Evolutionary conservation across 495 filamentous ascomycete genomes (phyloP).

Genomic region (Penicillium crystallinum): DNA sequence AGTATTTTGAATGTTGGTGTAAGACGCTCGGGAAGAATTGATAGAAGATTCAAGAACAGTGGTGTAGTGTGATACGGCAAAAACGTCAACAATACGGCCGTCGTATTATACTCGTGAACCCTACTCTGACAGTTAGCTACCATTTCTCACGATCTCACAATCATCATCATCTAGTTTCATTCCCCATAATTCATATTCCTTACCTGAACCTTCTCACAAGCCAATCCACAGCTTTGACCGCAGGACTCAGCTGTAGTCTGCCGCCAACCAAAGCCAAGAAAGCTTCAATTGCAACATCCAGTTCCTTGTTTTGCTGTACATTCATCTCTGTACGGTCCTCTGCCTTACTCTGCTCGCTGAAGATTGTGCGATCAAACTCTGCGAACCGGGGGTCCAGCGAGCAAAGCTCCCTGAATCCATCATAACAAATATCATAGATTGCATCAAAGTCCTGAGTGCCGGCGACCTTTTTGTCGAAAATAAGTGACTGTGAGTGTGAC

Average conservation of each 20-base stretch:
- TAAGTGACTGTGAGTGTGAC: constrained; percentile 82
- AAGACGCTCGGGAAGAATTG: constrained; percentile 69
- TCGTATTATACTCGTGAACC: constrained; percentile 84
- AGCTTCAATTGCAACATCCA: constrained; percentile 69
- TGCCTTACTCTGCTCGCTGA: constrained; percentile 84
- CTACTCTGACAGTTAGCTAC: constrained; percentile 46
- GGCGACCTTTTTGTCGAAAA: constrained; percentile 79
- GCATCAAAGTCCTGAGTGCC: constrained; percentile 82
- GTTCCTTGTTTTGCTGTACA: constrained; percentile 66
- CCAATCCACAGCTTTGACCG: constrained; percentile 91
- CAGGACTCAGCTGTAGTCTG: constrained; percentile 75
- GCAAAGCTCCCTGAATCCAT: constrained; percentile 88
- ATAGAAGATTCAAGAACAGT: constrained; percentile 73
- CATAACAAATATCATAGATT: constrained; percentile 76
- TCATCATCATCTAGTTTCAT: neutral
- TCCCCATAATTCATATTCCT: constrained; percentile 1
- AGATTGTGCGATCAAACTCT: constrained; percentile 65
- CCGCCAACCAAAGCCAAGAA: constrained; percentile 75
- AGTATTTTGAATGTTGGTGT: constrained; percentile 77
- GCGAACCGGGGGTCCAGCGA: constrained; percentile 71
- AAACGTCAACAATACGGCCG: constrained; percentile 75
- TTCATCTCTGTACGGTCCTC: constrained; percentile 85
- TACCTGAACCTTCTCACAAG: constrained; percentile 86
- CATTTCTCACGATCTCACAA: neutral
- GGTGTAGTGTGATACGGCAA: constrained; percentile 84